phyloP scores from a whole-genome alignment of 2,329 filamentous ascomycete species.

The Colletotrichum melonis region DNA sequence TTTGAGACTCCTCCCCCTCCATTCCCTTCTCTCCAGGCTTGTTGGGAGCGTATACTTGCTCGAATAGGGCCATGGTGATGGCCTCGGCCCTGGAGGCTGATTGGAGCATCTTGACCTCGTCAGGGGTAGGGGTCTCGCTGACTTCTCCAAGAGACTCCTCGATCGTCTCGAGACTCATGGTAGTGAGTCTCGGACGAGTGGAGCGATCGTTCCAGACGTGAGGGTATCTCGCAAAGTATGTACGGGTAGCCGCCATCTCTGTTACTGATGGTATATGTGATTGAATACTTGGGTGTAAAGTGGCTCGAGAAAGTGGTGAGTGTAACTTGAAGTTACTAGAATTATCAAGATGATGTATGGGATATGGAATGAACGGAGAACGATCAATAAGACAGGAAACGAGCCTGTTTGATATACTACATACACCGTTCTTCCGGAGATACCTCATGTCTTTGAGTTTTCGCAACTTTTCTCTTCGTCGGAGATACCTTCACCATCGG shows the following conservation, averaged over 20 bases:
- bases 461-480: no score
- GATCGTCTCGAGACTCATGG: not conserved
- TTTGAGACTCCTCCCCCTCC: rapidly evolving
- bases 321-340: no score
- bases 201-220: not conserved
- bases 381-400: no score
- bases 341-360: no score
- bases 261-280: not conserved
- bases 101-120: not conserved
- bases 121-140: not conserved
- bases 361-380: no score
- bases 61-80: not conserved
- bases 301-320: no score
- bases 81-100: not conserved
- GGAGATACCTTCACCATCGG: no score
- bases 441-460: no score
- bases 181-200: not conserved
- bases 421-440: no score
- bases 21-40: no score
- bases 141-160: not conserved
- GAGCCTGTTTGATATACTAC: no score
- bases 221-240: not conserved
- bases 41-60: not conserved
- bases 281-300: not conserved
- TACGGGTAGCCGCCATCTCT: not conserved